Percentiles rank a stretch among this genome's conserved stretches.
phyloP scores from a whole-genome alignment of 2,329 filamentous ascomycete species.

The Aspergillus pseudoglaucus region DNA sequence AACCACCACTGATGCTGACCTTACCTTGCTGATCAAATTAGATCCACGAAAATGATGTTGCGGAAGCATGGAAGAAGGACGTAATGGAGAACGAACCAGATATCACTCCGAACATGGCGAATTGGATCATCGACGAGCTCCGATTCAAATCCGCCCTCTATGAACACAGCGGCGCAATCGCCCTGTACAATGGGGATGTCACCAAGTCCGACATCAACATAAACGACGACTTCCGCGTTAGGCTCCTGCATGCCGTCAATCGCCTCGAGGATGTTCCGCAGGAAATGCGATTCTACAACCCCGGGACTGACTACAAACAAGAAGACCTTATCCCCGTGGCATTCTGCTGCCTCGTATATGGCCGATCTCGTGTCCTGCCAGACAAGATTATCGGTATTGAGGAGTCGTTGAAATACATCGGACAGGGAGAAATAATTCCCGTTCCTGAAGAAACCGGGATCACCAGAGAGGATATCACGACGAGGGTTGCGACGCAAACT shows the following conservation, averaged over 20 bases:
- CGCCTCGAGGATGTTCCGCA: slow-evolving; percentile 46
- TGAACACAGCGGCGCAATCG: slow-evolving; percentile 35
- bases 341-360: slow-evolving; percentile 49
- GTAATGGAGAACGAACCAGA: slow-evolving; percentile 15
- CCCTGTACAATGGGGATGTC: slow-evolving; percentile 44
- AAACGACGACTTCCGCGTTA: slow-evolving; percentile 29
- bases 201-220: slow-evolving; percentile 51
- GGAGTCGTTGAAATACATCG: slow-evolving; percentile 16
- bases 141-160: slow-evolving; percentile 46
- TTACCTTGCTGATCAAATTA: not conserved
- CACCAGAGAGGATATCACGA: slow-evolving; percentile 25
- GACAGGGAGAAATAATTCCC: slow-evolving; percentile 19
- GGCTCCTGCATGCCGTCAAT: slow-evolving; percentile 40
- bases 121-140: slow-evolving; percentile 43
- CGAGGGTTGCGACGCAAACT: slow-evolving; percentile 21
- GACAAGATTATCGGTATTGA: slow-evolving; percentile 21
- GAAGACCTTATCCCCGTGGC: slow-evolving; percentile 60
- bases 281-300: slow-evolving; percentile 55
- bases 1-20: not conserved
- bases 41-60: slow-evolving; percentile 2
- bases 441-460: slow-evolving; percentile 22
- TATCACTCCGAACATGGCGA: slow-evolving; percentile 30
- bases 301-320: slow-evolving; percentile 48
- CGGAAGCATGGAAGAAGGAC: slow-evolving; percentile 27
- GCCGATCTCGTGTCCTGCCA: slow-evolving; percentile 22